Evolutionary conservation across 2,329 filamentous ascomycete species (phyloP).

Genomic region (Aspergillus jensenii): DNA sequence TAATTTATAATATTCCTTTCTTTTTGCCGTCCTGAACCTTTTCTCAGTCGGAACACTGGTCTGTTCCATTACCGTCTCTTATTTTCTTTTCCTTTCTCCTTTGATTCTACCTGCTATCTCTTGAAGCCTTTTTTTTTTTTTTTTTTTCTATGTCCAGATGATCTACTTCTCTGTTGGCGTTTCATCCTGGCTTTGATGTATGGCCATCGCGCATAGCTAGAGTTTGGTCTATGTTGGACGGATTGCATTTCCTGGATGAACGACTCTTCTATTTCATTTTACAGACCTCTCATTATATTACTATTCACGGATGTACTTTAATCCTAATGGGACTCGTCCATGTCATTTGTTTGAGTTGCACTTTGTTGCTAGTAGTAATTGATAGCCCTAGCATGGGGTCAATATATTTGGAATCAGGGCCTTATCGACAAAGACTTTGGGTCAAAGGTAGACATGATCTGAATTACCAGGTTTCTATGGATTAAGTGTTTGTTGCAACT

Average conservation of each 20-base stretch:
- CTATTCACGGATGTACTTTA: background rate
- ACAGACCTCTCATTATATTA: background rate
- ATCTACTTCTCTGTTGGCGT: background rate
- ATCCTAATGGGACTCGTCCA: background rate
- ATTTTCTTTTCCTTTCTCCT: background rate
- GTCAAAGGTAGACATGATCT: background rate
- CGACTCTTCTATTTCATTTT: background rate
- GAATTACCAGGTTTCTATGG: background rate
- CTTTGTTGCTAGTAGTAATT: background rate
- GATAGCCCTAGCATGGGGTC: background rate
- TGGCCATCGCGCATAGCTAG: background rate
- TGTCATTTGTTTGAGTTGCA: background rate
- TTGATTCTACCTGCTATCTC: background rate
- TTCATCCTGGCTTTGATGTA: slow-evolving; percentile 5
- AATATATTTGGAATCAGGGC: background rate
- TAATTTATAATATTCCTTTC: slow-evolving; percentile 21
- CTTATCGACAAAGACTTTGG: background rate
- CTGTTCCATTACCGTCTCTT: slow-evolving; percentile 12
- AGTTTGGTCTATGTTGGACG: background rate
- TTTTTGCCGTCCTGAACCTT: background rate
- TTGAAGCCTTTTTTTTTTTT: background rate
- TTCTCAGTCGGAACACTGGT: slow-evolving; percentile 14
- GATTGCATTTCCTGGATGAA: slow-evolving; percentile 1
- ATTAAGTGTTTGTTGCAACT: too few relatives aligned
- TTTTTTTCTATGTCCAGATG: background rate